Conservation (phyloP, 768 basidiomycete species). For the Amanita pallidorosea region DNA sequence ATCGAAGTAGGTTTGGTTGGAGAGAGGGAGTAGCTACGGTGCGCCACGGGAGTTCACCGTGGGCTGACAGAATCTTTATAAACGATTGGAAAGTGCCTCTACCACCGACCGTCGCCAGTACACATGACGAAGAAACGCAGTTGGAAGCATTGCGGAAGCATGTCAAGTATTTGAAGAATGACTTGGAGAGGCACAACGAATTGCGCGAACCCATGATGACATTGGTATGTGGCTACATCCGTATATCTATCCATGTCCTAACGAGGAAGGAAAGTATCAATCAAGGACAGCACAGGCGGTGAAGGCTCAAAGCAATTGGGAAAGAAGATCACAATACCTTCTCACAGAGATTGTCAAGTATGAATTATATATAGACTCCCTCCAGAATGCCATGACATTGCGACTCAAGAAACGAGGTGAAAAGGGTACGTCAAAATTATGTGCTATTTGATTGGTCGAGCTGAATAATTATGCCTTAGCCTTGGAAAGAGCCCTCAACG, state of each 20-base stretch:
- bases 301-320: conserved; percentile 87
- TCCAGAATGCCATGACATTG: conserved; percentile 73
- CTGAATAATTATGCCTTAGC: neutral
- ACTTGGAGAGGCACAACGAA: conserved; percentile 76
- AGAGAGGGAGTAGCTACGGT: conserved; percentile 57
- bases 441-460: neutral
- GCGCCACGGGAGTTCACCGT: conserved; percentile 59
- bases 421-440: conserved; percentile 33
- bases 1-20: conserved; percentile 64
- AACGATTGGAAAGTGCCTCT: conserved; percentile 94
- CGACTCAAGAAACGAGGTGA: conserved; percentile 87
- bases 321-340: conserved; percentile 81
- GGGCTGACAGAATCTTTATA: conserved; percentile 65
- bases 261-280: conserved; percentile 50
- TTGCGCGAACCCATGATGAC: conserved; percentile 73
- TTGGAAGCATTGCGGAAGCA: conserved; percentile 84
- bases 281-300: conserved; percentile 60
- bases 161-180: conserved; percentile 60
- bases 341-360: conserved; percentile 93
- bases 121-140: conserved; percentile 88
- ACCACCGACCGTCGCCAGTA: conserved; percentile 73
- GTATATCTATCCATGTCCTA: conserved; percentile 3
- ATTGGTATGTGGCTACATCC: conserved; percentile 37
- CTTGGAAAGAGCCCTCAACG: conserved; percentile 4
- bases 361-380: conserved; percentile 86